Evolutionary conservation across 2,329 filamentous ascomycete genomes (phyloP).

Genomic region (Clarireedia monteithiana): DNA sequence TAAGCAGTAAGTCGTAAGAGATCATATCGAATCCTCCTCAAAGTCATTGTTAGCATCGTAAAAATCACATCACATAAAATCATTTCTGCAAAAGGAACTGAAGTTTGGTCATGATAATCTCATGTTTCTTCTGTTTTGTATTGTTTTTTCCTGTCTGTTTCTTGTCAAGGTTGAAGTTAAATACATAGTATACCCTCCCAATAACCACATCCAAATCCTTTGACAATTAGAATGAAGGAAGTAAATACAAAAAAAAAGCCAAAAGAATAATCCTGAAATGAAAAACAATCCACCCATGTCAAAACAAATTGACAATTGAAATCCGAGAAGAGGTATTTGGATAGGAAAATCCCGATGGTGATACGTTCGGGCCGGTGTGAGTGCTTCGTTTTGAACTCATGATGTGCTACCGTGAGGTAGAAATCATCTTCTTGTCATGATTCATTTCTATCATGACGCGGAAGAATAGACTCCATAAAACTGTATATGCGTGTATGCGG

Average conservation of each 20-base stretch:
- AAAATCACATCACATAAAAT: not conserved
- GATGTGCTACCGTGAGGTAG: not conserved
- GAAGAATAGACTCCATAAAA: not conserved
- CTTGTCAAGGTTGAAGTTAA: not conserved
- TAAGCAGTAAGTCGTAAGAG: not conserved
- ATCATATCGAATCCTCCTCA: not conserved
- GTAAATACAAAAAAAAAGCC: slow-evolving; percentile 6
- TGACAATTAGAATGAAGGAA: not conserved
- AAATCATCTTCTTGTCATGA: slow-evolving; percentile 1
- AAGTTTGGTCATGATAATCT: not conserved
- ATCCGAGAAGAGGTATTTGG: not conserved
- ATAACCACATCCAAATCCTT: not conserved
- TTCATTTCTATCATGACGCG: slow-evolving; percentile 8
- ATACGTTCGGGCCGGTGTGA: slow-evolving; percentile 4
- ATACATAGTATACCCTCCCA: not conserved
- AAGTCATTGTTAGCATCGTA: no score
- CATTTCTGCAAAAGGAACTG: not conserved
- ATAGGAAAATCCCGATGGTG: slow-evolving; percentile 3
- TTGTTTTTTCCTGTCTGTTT: not conserved
- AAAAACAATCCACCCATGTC: not conserved
- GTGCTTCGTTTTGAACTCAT: not conserved
- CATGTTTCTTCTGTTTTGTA: not conserved
- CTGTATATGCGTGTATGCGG: not conserved
- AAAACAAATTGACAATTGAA: not conserved
- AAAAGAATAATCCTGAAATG: not conserved